Evolutionary conservation across 75 land plant species (phyloP), one percentile per base, ranked within the genome.

Genomic region (Pinus taeda): DNA sequence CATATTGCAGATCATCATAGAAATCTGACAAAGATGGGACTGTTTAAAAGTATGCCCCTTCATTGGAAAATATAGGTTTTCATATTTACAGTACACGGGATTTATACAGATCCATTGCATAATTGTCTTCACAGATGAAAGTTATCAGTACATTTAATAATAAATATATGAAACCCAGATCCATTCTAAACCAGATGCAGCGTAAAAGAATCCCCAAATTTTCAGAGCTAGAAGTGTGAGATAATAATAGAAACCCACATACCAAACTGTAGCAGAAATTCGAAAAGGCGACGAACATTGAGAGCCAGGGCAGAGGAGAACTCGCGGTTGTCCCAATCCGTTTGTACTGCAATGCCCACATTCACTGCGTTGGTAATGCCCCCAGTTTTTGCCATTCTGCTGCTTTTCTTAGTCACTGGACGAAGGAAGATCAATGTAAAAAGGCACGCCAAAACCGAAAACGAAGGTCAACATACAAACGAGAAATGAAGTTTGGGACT

Each of bases 251-350:
- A 67, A 58, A n/a, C 14, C 56, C 18, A 45, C 65, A 57, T 85
- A 96, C 99, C 99, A 81, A 96, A 96, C 71, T 96, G 99, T 71
- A 96, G 80, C n/a, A 96, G 90, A 81, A 96, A 96, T 22, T 96
- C 99, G 58, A 96, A 96, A 78, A 96, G 95, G 36, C 94, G 94
- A 21, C 94, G 94, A 42, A 96, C 90, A 74, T 96, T 92, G 85
- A 96, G 94, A 42, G 99, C 90, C 61, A 96, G 88, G 80, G 91
- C 70, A 78, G 91, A 86, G 36, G 93, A 91, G 87, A 96, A 96
- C 65, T 96, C 98, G n/a, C 97, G 90, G 78, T 94, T 96, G 69
- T 96, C 99, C 99, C 99, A 96, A 78, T 96, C 99, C 9, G 97
- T 91, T 78, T 96, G 99, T 56, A 96, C 99, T 4, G 99, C 99